A percentile compares a stretch with the other conserved stretches of the same genome.
Evolutionary conservation across 257 asterid genomes (phyloP).

Genomic region (Cinchona pubescens): DNA sequence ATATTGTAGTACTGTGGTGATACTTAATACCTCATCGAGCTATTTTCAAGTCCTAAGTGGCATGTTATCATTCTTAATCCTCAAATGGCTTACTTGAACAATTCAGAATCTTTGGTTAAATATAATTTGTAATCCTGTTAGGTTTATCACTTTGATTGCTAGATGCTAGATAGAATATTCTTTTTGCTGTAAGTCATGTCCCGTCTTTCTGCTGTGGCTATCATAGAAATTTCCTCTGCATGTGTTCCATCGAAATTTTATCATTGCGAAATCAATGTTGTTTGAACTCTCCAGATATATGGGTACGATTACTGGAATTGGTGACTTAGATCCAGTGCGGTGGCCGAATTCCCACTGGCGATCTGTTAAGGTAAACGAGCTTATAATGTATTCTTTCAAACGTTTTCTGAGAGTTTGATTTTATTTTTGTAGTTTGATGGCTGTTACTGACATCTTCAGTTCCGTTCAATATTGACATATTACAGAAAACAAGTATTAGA

Average conservation of each 20-base stretch:
- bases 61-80: not conserved
- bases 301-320: conserved; percentile 96
- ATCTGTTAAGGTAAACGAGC: conserved; percentile 71
- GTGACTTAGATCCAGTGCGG: conserved; percentile 91
- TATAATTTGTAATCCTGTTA: not conserved
- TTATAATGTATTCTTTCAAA: not conserved
- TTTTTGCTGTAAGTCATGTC: not conserved
- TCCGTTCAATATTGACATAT: not conserved
- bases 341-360: conserved; percentile 99
- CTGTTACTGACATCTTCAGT: not conserved
- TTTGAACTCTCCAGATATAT: conserved; percentile 57
- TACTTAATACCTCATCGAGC: not conserved
- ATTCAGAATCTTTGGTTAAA: not conserved
- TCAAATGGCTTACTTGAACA: not conserved
- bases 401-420: not conserved
- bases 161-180: not conserved
- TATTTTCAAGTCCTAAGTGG: not conserved
- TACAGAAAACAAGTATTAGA: not conserved
- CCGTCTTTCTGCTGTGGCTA: not conserved
- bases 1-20: not conserved
- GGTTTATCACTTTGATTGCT: too few relatives aligned
- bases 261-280: conserved; percentile 21
- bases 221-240: not conserved
- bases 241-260: conserved; percentile 2
- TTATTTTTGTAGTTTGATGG: not conserved